phyloP scores from a whole-genome alignment of 139 green algal genomes.

The Coccomyxa sp. region DNA sequence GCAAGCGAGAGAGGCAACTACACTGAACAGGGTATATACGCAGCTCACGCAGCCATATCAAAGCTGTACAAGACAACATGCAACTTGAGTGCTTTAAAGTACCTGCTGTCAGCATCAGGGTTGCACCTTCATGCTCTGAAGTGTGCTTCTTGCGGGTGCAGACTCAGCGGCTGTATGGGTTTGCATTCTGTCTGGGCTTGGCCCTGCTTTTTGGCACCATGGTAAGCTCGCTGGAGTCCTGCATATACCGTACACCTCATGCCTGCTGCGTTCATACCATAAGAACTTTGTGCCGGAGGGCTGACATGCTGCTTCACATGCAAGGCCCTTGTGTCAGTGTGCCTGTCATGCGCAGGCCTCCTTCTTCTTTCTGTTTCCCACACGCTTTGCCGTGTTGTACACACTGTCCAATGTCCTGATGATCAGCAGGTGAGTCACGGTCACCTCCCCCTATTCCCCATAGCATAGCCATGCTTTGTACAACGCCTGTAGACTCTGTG shows the following conservation, averaged over 20 bases:
- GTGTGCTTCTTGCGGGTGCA: neutral
- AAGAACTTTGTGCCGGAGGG: neutral
- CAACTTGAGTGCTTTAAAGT: neutral
- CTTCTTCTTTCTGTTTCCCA: constrained; percentile 46
- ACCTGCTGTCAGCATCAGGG: neutral
- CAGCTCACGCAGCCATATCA: neutral
- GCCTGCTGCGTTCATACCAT: neutral
- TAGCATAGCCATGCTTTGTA: neutral
- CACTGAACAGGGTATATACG: constrained; percentile 39
- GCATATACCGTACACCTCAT: too few relatives aligned
- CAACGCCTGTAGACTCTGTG: too few relatives aligned
- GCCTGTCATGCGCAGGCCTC: constrained; percentile 33
- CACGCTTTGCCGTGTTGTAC: constrained; percentile 42
- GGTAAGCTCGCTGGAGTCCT: too few relatives aligned
- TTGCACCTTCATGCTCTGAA: neutral
- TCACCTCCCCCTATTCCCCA: neutral
- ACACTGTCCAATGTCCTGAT: constrained; percentile 34
- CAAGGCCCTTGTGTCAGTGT: neutral
- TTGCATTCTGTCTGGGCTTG: constrained; percentile 44
- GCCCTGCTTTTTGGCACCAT: constrained; percentile 56
- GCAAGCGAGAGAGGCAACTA: constrained; percentile 58
- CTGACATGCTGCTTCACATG: neutral
- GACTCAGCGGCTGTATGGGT: constrained; percentile 29
- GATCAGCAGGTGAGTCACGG: constrained; percentile 21
- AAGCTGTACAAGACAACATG: neutral